Evolutionary conservation across 1,284 basidiomycete genomes (phyloP), one percentile per base, ranked within the genome.

Genomic region (Omphalotus olearius): DNA sequence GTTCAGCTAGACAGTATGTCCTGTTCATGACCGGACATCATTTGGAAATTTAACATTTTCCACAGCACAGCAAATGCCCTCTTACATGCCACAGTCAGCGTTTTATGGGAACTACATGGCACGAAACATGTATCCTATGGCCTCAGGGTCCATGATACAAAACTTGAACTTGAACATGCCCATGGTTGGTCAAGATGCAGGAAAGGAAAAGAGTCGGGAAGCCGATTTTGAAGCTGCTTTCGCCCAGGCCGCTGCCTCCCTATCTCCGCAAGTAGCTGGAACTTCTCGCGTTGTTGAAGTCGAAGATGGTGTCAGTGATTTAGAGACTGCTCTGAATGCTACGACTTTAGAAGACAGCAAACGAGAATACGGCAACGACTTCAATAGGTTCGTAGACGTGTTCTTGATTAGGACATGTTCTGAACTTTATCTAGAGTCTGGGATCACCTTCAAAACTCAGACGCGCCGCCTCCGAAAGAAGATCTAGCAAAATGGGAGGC

Each of bases 401-500:
- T 23, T 23, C n/a, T 44, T 30, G 13, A 37, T 26, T 33, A 6
- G 53, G 7, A 39, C 49, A n/a, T 17, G 5, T 36, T 33, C 46
- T 49, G 45, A 50, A 28, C 56, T 46, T 44, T 39, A 11, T 37
- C 17, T 56, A 88, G 85, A 43, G 69, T 79, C 23, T 85, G 79
- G 83, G 72, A 81, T 45, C 69, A 78, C 26, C 59, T 85, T 25
- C 79, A 80, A 61, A 73, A 76, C 48, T 82, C 83, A 0, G 76
- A 79, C 36, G 54, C 76, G 20, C 77, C 80, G 1, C 79, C 81
- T 1, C 78, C 73, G 41, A 69, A 73, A 28, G 83, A 83, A 62
- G 83, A 92, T 57, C 66, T 92, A 44, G 82, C 85, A 3, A 86
- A 86, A 64, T 96, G 93, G 93, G 94, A 96, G 65, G 82, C 85